Percentiles rank a stretch among this genome's conserved stretches.
Conservation (phyloP, 768 basidiomycete genomes). For the Collybiopsis confluens region DNA sequence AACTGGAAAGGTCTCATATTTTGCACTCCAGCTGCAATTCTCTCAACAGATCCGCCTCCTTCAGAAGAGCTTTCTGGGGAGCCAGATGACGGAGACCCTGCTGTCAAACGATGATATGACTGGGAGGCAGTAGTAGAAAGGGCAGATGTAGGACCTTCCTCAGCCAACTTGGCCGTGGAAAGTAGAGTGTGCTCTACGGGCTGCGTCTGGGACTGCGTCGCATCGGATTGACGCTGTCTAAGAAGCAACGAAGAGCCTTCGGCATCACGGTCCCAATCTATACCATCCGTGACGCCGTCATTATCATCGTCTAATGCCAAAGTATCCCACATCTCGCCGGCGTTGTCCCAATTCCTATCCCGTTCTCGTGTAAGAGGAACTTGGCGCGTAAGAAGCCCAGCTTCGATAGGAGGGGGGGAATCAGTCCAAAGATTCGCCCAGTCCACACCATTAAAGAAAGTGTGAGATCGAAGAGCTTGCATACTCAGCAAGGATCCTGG, state of each 20-base stretch:
- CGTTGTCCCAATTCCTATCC: constrained; percentile 45
- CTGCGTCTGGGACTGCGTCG: constrained; percentile 10
- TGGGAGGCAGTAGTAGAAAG: constrained; percentile 21
- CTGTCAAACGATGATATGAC: constrained; percentile 4
- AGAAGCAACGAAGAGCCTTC: constrained; percentile 28
- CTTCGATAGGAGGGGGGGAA: constrained; percentile 52
- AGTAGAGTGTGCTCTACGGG: constrained; percentile 38
- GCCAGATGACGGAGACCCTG: constrained; percentile 20
- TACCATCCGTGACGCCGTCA: constrained; percentile 27
- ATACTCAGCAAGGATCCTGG: constrained; percentile 32
- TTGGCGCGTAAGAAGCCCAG: constrained; percentile 54
- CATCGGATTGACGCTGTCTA: constrained; percentile 13
- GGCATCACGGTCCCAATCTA: constrained; percentile 52
- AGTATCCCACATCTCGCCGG: constrained; percentile 52
- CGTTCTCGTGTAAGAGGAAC: constrained; percentile 23
- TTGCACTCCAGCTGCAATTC: constrained; percentile 28
- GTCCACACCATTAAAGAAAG: constrained; percentile 54
- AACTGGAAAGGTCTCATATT: constrained; percentile 14
- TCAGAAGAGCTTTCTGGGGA: constrained; percentile 45
- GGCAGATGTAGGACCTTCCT: background rate
- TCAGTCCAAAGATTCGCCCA: constrained; percentile 68
- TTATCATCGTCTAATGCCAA: constrained; percentile 29
- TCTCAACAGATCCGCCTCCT: constrained; percentile 42
- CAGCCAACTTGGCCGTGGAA: constrained; percentile 28
- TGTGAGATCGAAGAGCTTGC: constrained; percentile 51